Evolutionary conservation across 2,329 filamentous ascomycete genomes (phyloP).

Genomic region (Clonostachys rhizophaga): DNA sequence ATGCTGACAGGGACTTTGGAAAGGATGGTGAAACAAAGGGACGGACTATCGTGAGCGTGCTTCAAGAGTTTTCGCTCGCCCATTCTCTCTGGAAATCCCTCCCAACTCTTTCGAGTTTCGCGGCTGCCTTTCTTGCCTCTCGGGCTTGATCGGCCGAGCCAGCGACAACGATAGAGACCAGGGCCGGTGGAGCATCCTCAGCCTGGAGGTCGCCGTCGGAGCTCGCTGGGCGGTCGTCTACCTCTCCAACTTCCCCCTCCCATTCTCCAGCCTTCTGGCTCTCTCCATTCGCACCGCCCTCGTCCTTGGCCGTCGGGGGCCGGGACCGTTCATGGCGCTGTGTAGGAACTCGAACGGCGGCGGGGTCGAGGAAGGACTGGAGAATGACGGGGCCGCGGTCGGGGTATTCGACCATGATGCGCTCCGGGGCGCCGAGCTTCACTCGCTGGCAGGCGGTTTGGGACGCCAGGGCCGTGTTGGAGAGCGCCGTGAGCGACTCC

Average conservation of each 20-base stretch:
- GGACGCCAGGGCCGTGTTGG: conserved; percentile 46
- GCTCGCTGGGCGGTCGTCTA: too few relatives aligned
- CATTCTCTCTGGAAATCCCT: conserved; percentile 50
- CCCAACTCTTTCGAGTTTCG: conserved; percentile 48
- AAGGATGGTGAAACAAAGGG: too few relatives aligned
- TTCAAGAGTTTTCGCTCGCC: conserved; percentile 11
- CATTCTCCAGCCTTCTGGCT: neutral
- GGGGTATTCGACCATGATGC: conserved; percentile 54
- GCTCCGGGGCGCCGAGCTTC: conserved; percentile 46
- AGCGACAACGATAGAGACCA: conserved; percentile 51
- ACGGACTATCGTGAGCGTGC: too few relatives aligned
- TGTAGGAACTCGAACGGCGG: conserved; percentile 5
- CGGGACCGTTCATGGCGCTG: neutral
- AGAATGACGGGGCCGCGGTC: conserved; percentile 34
- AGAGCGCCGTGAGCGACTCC: conserved; percentile 46
- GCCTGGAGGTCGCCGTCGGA: too few relatives aligned
- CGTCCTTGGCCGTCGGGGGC: neutral
- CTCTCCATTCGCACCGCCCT: conserved; percentile 1
- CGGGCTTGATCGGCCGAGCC: conserved; percentile 36
- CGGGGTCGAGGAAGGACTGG: conserved; percentile 40
- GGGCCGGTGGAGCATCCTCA: conserved; percentile 39
- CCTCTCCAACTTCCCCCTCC: too few relatives aligned
- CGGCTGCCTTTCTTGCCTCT: conserved; percentile 48
- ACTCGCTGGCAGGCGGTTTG: conserved; percentile 48
- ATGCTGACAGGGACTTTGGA: too few relatives aligned